phyloP scores from a whole-genome alignment of 768 basidiomycete genomes.

The Daedaleopsis nitida region DNA sequence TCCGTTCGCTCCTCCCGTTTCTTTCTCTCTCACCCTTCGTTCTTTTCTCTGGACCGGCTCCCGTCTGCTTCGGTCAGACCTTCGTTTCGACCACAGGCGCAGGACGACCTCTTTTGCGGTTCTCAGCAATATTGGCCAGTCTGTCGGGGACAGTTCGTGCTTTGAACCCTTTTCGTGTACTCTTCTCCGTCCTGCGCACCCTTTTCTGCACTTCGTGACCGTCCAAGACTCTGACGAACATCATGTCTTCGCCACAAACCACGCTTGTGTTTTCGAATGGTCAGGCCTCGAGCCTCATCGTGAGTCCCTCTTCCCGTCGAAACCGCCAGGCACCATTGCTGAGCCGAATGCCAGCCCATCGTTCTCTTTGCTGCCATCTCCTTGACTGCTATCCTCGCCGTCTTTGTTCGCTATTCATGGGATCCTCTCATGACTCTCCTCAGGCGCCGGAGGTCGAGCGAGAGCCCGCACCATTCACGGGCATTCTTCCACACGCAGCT shows the following conservation, averaged over 20 bases:
- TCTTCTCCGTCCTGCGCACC: constrained; percentile 23
- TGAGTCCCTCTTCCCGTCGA: constrained; percentile 15
- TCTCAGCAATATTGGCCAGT: constrained; percentile 27
- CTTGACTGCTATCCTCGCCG: constrained; percentile 51
- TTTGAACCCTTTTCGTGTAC: constrained; percentile 19
- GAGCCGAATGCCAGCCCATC: constrained; percentile 36
- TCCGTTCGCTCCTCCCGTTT: constrained; percentile 9
- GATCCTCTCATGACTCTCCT: constrained; percentile 41
- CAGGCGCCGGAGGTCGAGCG: constrained; percentile 11
- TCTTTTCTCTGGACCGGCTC: constrained; percentile 26
- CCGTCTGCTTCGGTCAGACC: constrained; percentile 33
- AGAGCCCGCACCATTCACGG: constrained; percentile 27
- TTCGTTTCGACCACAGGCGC: constrained; percentile 39
- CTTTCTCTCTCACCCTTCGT: constrained; percentile 15
- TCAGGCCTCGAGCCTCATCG: constrained; percentile 25
- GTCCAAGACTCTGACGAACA: constrained; percentile 25
- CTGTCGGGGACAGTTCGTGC: constrained; percentile 30
- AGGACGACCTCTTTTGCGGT: constrained; percentile 40
- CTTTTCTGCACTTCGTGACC: constrained; percentile 27
- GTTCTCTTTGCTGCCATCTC: constrained; percentile 58
- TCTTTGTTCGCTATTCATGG: constrained; percentile 51
- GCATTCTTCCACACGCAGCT: constrained; percentile 74
- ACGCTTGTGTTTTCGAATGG: constrained; percentile 28
- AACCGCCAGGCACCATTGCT: not conserved
- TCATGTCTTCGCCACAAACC: constrained; percentile 21